Conservation (phyloP, 192 early-diverging fungal species). For the Helicostylum pulchrum region DNA sequence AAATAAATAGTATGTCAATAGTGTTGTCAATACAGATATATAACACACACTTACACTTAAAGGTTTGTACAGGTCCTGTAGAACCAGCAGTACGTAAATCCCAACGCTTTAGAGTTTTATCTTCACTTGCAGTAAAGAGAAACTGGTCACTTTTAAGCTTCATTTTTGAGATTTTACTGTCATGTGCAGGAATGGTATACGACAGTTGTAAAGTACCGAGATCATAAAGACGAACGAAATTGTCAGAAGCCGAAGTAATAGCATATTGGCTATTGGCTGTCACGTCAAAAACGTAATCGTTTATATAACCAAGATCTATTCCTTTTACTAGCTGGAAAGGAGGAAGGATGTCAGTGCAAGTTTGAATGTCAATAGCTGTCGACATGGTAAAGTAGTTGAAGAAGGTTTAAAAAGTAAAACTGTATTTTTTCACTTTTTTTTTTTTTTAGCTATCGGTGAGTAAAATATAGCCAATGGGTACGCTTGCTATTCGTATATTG, state of each 20-base stretch:
- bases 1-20: neutral
- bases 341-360: conserved; percentile 33
- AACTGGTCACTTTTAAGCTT: conserved; percentile 50
- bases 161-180: conserved; percentile 60
- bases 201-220: conserved; percentile 42
- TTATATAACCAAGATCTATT: conserved; percentile 42
- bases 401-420: neutral
- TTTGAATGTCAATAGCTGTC: conserved; percentile 5
- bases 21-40: conserved; percentile 16
- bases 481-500: no score
- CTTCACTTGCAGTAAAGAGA: conserved; percentile 61
- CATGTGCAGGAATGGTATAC: conserved; percentile 54
- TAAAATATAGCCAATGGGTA: no score
- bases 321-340: conserved; percentile 35
- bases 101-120: conserved; percentile 62
- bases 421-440: no score
- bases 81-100: conserved; percentile 55
- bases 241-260: conserved; percentile 59
- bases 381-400: neutral
- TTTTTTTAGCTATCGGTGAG: no score
- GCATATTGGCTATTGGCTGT: conserved; percentile 38
- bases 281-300: conserved; percentile 59
- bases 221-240: conserved; percentile 66
- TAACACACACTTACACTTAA: conserved; percentile 45
- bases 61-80: conserved; percentile 50